These are phyloP conservation scores for Paramyrothecium roridum DNA, from an alignment of 2,329 filamentous ascomycete genomes.

Conservation along the genomic window DNA sequence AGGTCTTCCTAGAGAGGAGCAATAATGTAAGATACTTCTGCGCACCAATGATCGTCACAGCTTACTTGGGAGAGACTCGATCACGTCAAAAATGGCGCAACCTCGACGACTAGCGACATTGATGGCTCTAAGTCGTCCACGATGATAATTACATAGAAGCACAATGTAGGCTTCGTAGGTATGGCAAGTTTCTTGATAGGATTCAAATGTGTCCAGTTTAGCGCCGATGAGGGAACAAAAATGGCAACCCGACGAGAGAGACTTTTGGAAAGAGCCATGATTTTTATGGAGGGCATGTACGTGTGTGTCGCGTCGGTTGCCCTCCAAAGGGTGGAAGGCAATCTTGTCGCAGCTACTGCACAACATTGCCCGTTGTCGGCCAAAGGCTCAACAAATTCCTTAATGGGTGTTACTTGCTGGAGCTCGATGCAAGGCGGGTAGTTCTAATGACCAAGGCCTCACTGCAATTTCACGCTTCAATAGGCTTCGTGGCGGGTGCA, in stretches of 20 bases:
- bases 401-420: background rate
- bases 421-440: too few species aligned
- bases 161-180: background rate
- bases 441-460: too few species aligned
- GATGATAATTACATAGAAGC: background rate
- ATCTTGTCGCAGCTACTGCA: background rate
- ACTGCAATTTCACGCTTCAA: too few species aligned
- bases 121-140: background rate
- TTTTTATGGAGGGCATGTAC: conserved; percentile 1
- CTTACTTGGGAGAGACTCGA: conserved; percentile 1
- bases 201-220: background rate
- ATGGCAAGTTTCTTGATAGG: background rate
- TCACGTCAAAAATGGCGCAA: background rate
- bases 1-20: background rate
- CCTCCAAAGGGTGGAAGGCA: background rate
- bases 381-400: too few species aligned
- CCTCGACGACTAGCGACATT: conserved; percentile 1
- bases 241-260: background rate
- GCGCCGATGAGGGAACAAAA: conserved; percentile 1
- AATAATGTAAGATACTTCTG: background rate
- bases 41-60: background rate
- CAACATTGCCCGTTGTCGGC: background rate
- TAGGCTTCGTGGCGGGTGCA: too few species aligned
- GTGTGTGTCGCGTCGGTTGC: background rate
- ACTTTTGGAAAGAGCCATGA: background rate